Base-by-base conservation (phyloP, 129 eudicot species). In the Flaveria trinervia region DNA sequence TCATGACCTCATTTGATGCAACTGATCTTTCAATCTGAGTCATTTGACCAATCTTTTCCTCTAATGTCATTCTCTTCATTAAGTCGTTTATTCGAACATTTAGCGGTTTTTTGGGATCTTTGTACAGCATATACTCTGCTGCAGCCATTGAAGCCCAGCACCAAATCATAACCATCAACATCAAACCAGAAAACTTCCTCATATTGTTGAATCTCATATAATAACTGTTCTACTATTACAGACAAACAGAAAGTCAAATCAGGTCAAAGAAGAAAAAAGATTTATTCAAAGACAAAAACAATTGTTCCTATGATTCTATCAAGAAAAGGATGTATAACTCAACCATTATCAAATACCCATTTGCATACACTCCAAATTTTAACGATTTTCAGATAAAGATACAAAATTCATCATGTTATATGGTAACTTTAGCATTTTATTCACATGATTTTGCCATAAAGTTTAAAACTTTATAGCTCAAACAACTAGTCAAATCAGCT, bases 31-130 rank as follows among this genome's bases (percentile, higher is more conserved):
- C 97, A 51, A 91, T 86, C 30, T 91, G 93, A 25, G 88, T 73
- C 97, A 91, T 86, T 73, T 91, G 97, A 30, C 93, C 97, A 44
- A 91, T 81, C 76, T 91, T 91, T 74, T 91, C 97, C 66, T 78
- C 87, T 1, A 91, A 66, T 9, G 85, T 91, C 97, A 91, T 91
- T 54, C 85, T 82, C 54, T 70, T 73, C 76, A 91, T 46, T 2
- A 91, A 80, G 79, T 91, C 91, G 30, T 81, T 83, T 14, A 91
- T 74, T 43, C 97, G 73, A 54, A 20, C 82, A 70, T 14, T 66
- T 16, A 81, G 36, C 4, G 89, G 84, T 71, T 79, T 85, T 36
- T 84, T 91, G 2, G 93, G 85, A 84, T 91, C 97, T 79, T 88
- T 86, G 79, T 88, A 91, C 69, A 41, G 55, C 45, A 75, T 60